A percentile compares a stretch with the other conserved stretches of the same genome.
Evolutionary conservation across 2,329 filamentous ascomycete species (phyloP).

Genomic region (Phymatotrichopsis omnivora): DNA sequence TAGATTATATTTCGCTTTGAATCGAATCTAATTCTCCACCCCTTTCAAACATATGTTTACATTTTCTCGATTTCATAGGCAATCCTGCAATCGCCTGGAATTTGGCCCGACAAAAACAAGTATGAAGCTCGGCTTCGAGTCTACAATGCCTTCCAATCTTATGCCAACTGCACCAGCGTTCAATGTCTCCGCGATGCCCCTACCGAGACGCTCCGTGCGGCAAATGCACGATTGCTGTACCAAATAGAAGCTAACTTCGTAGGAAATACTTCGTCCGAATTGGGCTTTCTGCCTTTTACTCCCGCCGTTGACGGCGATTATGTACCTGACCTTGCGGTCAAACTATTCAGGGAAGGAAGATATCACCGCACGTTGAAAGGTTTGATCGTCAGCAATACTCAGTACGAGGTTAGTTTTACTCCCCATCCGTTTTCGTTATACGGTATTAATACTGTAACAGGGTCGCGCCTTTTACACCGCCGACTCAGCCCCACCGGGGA

Average conservation of each 20-base stretch:
- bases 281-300: slow-evolving; percentile 26
- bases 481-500: background rate
- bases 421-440: background rate
- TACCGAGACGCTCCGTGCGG: slow-evolving; percentile 12
- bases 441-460: background rate
- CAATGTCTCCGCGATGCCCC: slow-evolving; percentile 7
- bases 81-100: background rate
- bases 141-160: slow-evolving; percentile 24
- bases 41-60: slow-evolving; percentile 2
- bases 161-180: slow-evolving; percentile 31
- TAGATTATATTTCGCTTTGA: no score
- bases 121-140: background rate
- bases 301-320: slow-evolving; percentile 25
- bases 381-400: slow-evolving; percentile 6
- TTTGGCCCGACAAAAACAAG: background rate
- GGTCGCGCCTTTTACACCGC: slow-evolving; percentile 2
- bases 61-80: background rate
- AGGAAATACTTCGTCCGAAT: slow-evolving; percentile 18
- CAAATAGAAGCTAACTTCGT: no score
- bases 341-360: background rate
- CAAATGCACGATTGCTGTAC: no score
- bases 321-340: slow-evolving; percentile 10
- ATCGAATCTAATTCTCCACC: background rate
- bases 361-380: slow-evolving; percentile 1
- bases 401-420: slow-evolving; percentile 1